Conservation (phyloP, 179 eudicot genomes). For the Carnegiea gigantea region DNA sequence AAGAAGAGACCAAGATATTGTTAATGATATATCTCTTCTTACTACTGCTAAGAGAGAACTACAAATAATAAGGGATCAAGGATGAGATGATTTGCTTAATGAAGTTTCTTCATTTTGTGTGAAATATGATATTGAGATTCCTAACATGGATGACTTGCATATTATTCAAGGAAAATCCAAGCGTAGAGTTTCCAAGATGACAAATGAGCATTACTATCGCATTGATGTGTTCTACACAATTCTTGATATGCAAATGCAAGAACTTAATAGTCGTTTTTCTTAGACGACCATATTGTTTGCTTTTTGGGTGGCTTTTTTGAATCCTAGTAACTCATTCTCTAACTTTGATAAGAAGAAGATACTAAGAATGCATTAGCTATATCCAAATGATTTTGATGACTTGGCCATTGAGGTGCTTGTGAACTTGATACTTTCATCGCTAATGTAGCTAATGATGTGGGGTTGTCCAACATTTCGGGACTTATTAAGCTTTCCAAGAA, state of each 20-base stretch:
- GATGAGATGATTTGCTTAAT: too few relatives aligned
- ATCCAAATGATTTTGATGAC: not conserved
- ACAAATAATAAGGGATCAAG: too few relatives aligned
- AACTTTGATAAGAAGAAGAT: not conserved
- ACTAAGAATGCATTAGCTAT: not conserved
- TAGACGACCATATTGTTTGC: too few relatives aligned
- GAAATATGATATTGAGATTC: not conserved
- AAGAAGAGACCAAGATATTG: not conserved
- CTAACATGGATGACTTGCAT: not conserved
- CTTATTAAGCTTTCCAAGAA: not conserved
- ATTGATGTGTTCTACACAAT: too few relatives aligned
- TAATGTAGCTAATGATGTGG: not conserved
- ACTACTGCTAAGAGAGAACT: not conserved
- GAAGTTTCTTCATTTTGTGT: too few relatives aligned
- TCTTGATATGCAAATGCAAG: too few relatives aligned
- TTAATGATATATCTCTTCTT: not conserved
- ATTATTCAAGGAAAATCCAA: too few relatives aligned
- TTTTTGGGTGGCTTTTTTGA: too few relatives aligned
- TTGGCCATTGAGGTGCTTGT: not conserved
- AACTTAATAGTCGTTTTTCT: too few relatives aligned
- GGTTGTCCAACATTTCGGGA: too few relatives aligned
- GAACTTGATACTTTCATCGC: not conserved
- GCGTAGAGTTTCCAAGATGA: too few relatives aligned
- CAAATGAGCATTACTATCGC: too few relatives aligned
- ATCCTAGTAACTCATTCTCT: not conserved